A percentile compares a stretch with the other conserved stretches of the same genome.
phyloP scores from a whole-genome alignment of 306 rosid species.

The Coriaria nepalensis region DNA sequence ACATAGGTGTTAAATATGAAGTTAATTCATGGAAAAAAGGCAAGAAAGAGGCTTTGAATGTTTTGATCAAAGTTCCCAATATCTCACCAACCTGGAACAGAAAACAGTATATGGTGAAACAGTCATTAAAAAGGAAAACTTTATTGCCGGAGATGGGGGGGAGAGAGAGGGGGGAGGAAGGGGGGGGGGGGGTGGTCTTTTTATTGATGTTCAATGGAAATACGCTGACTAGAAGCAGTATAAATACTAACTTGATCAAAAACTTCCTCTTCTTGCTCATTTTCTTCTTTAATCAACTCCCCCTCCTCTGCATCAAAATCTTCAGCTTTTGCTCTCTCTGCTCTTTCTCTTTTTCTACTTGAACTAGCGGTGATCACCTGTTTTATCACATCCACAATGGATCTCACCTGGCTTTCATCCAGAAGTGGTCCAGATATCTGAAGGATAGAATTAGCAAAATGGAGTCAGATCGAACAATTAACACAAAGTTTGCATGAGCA shows the following conservation, averaged over 20 bases:
- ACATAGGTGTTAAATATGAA: slow-evolving; percentile 96
- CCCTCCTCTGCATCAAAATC: slow-evolving; percentile 96
- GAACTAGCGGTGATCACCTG: slow-evolving; percentile 92
- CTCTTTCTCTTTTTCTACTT: slow-evolving; percentile 78
- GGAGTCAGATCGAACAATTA: slow-evolving; percentile 7
- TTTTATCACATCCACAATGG: slow-evolving; percentile 81
- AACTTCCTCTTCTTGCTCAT: slow-evolving; percentile 99
- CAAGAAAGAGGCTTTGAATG: slow-evolving; percentile 88
- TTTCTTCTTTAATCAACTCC: slow-evolving; percentile 89
- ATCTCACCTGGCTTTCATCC: slow-evolving; percentile 79
- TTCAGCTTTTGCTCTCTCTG: slow-evolving; percentile 81
- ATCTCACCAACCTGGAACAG: slow-evolving; percentile 80
- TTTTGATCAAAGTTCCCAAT: slow-evolving; percentile 93
- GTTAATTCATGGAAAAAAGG: slow-evolving; percentile 87
- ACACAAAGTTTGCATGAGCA: too few relatives aligned
- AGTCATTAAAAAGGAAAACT: slow-evolving; percentile 2
- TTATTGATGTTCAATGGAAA: too few relatives aligned
- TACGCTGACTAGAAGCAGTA: too few relatives aligned
- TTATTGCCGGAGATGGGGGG: slow-evolving; percentile 6
- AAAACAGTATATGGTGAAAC: too few relatives aligned
- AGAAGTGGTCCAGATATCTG: slow-evolving; percentile 81
- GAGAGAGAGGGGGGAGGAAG: slow-evolving; percentile 5
- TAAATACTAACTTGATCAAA: slow-evolving; percentile 75
- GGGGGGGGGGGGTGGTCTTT: not conserved
- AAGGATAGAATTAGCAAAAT: slow-evolving; percentile 12